Base-by-base conservation (phyloP, 345 rosid species). In the Eucalyptus curtisii region DNA sequence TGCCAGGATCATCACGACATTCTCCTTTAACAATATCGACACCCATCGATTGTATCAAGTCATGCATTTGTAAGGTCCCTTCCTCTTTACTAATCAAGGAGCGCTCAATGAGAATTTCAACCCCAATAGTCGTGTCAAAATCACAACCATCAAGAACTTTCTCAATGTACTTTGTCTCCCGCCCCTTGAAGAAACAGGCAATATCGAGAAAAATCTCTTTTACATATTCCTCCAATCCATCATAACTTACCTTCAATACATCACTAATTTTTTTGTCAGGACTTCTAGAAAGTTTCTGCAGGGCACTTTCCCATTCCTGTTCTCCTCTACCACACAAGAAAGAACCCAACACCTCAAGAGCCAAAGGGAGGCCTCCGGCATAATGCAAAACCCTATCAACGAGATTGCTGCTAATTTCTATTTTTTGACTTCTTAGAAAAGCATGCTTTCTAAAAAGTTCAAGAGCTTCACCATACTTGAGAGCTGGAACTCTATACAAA, bases 101-200 rank as follows among this genome's bases (percentile, higher is more conserved):
- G 49, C 44, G 79, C 42, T 86, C 55, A 45, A 25, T 55, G 13
- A 90, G 91, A 37, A 86, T 49, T 24, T 17, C 11, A 8, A 88
- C 3, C 22, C 31, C 82, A 53, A 52, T 90, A 5, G 59, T 30
- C 1, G 89, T 61, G 47, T 8, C 22, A 13, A 86, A 86, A 7
- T n/a, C 66, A 49, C 86, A 86, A 31, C 55, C 13, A 15, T 86
- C 49, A 37, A 86, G 61, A 40, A 88, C 47, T 47, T 49, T 11
- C 5, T 16, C n/a, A 2, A 79, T 88, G 76, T n/a, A 2, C 37
- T 7, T 0, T n/a, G 10, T 64, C 0, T 0, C 0, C 0, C 1
- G 0, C 22, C 76, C 79, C 2, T 31, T 66, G 79, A 66, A 66
- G 11, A 66, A 31, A 66, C 79, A 66, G 0, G 79, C 40, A 2